Percentiles rank a stretch among this genome's conserved stretches.
Evolutionary conservation across 306 rosid genomes (phyloP).

Genomic region (Trifolium dubium): DNA sequence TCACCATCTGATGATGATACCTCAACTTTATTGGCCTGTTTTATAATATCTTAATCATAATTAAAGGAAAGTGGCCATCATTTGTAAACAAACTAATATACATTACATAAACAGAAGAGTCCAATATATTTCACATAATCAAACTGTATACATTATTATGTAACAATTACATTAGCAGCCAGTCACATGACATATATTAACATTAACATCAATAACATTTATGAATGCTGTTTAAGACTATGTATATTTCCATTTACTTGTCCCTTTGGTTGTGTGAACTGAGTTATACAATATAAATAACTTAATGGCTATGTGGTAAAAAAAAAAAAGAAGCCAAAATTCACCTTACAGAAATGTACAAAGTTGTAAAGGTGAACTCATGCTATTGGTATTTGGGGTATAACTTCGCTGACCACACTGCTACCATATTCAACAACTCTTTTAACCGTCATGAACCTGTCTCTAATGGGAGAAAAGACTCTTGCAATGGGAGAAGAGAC

Average conservation of each 20-base stretch:
- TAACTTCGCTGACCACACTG: slow-evolving; percentile 43
- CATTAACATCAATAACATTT: background rate
- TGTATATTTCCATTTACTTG: slow-evolving; percentile 35
- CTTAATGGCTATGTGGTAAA: slow-evolving; percentile 40
- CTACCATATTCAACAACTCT: slow-evolving; percentile 35
- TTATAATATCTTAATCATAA: background rate
- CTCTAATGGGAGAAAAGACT: slow-evolving; percentile 57
- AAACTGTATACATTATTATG: slow-evolving; percentile 34
- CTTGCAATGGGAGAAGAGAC: slow-evolving; percentile 63
- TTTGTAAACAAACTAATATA: background rate
- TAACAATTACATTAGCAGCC: slow-evolving; percentile 56
- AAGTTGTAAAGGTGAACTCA: slow-evolving; percentile 45
- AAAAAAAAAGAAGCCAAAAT: slow-evolving; percentile 53
- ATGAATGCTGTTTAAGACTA: slow-evolving; percentile 28
- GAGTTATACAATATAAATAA: slow-evolving; percentile 47
- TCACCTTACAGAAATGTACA: slow-evolving; percentile 60
- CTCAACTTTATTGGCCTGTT: background rate
- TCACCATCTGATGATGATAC: slow-evolving; percentile 12
- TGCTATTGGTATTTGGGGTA: slow-evolving; percentile 40
- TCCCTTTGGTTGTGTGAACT: slow-evolving; percentile 32
- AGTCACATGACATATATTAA: slow-evolving; percentile 7
- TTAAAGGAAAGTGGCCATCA: background rate
- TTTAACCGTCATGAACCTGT: slow-evolving; percentile 35
- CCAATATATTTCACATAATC: slow-evolving; percentile 41
- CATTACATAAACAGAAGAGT: slow-evolving; percentile 4